These are phyloP conservation scores for Taphrina pruni DNA, from an alignment of 1,139 yeast species.

Conservation along the genomic window DNA sequence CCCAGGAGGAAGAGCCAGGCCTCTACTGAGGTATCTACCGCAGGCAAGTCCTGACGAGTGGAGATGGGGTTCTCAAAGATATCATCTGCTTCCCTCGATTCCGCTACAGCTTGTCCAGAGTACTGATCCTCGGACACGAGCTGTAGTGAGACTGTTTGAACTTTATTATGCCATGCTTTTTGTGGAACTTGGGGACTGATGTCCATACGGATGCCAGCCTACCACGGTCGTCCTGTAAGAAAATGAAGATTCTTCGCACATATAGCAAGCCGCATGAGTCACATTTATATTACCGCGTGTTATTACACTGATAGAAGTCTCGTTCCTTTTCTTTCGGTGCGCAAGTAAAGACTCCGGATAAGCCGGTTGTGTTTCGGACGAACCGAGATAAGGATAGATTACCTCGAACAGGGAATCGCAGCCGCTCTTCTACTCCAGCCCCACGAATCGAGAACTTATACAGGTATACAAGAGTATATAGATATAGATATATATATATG, in stretches of 20 bases:
- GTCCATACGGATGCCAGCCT: neutral
- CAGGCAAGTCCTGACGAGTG: slow-evolving; percentile 17
- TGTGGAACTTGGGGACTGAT: neutral
- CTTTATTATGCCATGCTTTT: slow-evolving; percentile 1
- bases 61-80: neutral
- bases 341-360: neutral
- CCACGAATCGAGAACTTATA: neutral
- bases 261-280: no score
- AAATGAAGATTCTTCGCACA: no score
- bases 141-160: neutral
- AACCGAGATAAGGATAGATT: neutral
- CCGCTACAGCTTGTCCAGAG: neutral
- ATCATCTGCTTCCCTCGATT: neutral
- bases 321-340: neutral
- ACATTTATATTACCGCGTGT: no score
- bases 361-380: neutral
- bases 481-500: neutral
- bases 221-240: no score
- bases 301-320: neutral
- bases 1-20: slow-evolving; percentile 33
- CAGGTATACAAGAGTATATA: neutral
- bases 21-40: slow-evolving; percentile 21
- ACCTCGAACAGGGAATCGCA: neutral
- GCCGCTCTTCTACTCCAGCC: neutral
- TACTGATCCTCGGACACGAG: neutral